A percentile compares a stretch with the other conserved stretches of the same genome.
Evolutionary conservation across 768 basidiomycete genomes (phyloP).

Genomic region (Gautieria morchelliformis): DNA sequence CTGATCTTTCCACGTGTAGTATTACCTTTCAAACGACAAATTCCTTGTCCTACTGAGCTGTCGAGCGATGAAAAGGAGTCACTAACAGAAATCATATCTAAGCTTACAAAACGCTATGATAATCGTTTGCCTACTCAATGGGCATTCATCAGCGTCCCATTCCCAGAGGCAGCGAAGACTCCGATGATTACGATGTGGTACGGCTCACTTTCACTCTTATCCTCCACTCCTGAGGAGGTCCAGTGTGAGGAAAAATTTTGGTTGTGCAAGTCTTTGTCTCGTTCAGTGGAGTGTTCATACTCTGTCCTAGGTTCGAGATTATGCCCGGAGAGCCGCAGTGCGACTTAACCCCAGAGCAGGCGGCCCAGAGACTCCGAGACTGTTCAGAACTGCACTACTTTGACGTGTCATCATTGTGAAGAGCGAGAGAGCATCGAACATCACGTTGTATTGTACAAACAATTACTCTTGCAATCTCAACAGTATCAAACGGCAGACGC

Average conservation of each 20-base stretch:
- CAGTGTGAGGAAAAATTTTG: conserved; percentile 76
- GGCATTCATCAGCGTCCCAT: conserved; percentile 82
- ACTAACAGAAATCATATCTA: conserved; percentile 60
- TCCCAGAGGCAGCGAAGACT: conserved; percentile 36
- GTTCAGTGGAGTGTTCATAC: conserved; percentile 4
- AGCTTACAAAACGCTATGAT: conserved; percentile 59
- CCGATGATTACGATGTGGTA: conserved; percentile 38
- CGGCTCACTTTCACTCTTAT: conserved; percentile 80
- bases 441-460: not conserved
- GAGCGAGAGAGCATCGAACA: no score
- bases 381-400: conserved; percentile 56
- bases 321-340: conserved; percentile 89
- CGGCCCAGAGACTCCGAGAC: conserved; percentile 53
- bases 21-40: conserved; percentile 68
- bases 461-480: not conserved
- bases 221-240: conserved; percentile 80
- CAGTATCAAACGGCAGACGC: not conserved
- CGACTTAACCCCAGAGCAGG: conserved; percentile 84
- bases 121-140: conserved; percentile 94
- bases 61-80: conserved; percentile 47
- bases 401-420: conserved; percentile 3
- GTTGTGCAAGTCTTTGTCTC: conserved; percentile 56
- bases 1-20: conserved; percentile 32
- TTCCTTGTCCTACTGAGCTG: conserved; percentile 59
- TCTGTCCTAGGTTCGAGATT: conserved; percentile 59